Percentiles rank a stretch among this genome's conserved stretches.
These are phyloP conservation scores for Ploettnerulaceae sp. DNA, from an alignment of 2,329 filamentous ascomycete genomes.

Conservation along the genomic window DNA sequence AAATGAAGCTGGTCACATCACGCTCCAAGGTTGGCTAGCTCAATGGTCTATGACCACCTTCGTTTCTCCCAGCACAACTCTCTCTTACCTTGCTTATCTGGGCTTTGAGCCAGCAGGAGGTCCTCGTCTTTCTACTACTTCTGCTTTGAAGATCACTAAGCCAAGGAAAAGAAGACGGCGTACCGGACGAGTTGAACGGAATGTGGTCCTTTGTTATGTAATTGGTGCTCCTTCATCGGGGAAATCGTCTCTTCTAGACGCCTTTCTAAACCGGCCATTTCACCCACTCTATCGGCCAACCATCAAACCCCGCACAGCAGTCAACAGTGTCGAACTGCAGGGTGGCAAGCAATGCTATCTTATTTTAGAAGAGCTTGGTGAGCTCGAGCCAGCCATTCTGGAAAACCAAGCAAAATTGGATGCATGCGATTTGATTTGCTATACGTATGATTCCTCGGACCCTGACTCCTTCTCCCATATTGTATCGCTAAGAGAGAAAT, in stretches of 20 bases:
- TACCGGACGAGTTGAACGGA: constrained; percentile 83
- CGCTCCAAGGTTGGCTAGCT: constrained; percentile 93
- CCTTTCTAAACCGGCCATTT: constrained; percentile 87
- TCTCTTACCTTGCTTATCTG: constrained; percentile 93
- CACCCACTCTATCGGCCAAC: constrained; percentile 82
- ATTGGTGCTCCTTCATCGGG: constrained; percentile 80
- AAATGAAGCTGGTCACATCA: constrained; percentile 93
- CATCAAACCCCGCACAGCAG: constrained; percentile 87
- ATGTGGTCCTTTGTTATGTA: constrained; percentile 91
- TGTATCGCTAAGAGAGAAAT: constrained; percentile 70
- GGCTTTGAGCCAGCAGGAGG: constrained; percentile 84
- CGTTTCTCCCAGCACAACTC: constrained; percentile 86
- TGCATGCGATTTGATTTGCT: constrained; percentile 89
- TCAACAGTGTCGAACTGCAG: constrained; percentile 93
- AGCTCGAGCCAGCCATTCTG: constrained; percentile 89
- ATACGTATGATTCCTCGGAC: constrained; percentile 94
- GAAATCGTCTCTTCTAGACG: constrained; percentile 85
- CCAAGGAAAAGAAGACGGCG: constrained; percentile 78
- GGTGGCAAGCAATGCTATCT: constrained; percentile 97
- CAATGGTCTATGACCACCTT: constrained; percentile 99
- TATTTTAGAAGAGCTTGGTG: constrained; percentile 90
- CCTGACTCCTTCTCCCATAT: constrained; percentile 95
- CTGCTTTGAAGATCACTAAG: constrained; percentile 88
- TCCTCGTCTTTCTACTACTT: constrained; percentile 69
- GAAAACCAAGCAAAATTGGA: constrained; percentile 89